Percentiles rank a stretch among this genome's conserved stretches.
Conservation (phyloP, 805 yeast species). For the Millerozyma miso region DNA sequence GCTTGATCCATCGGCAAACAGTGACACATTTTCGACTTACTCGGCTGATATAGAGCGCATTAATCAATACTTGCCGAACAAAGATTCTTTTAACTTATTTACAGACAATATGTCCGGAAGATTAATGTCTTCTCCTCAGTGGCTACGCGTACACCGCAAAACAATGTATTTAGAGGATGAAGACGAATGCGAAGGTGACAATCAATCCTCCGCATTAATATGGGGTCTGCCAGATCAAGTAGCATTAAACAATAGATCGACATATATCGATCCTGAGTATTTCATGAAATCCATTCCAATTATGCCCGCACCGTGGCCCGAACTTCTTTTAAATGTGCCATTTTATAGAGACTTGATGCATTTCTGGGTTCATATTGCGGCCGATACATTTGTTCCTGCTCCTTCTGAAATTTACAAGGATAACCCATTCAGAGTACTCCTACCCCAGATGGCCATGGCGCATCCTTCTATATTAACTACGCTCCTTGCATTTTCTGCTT, state of each 20-base stretch:
- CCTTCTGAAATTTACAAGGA: conserved; percentile 51
- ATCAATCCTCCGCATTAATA: not conserved
- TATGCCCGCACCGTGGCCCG: conserved; percentile 51
- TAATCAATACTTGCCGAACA: conserved; percentile 20
- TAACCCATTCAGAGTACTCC: conserved; percentile 61
- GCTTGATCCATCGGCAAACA: not conserved
- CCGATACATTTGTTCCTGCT: conserved; percentile 61
- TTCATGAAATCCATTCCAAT: conserved; percentile 25
- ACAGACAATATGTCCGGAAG: conserved; percentile 6
- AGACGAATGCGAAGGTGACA: conserved; percentile 3
- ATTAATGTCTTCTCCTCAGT: conserved; percentile 5
- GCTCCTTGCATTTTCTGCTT: conserved; percentile 43
- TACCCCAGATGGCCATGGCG: conserved; percentile 66
- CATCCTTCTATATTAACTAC: conserved; percentile 55
- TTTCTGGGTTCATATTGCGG: conserved; percentile 58
- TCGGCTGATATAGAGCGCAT: conserved; percentile 34
- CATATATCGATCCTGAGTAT: conserved; percentile 9
- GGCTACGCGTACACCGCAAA: conserved; percentile 6
- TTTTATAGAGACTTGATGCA: conserved; percentile 58
- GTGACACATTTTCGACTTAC: conserved; percentile 22
- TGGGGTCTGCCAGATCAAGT: not conserved
- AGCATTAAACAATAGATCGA: not conserved
- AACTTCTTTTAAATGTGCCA: conserved; percentile 54
- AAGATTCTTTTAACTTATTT: conserved; percentile 8
- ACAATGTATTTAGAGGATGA: conserved; percentile 5